These are phyloP conservation scores for Globisporangium cederbergense DNA, from an alignment of 352 stramenopile species.

Conservation along the genomic window DNA sequence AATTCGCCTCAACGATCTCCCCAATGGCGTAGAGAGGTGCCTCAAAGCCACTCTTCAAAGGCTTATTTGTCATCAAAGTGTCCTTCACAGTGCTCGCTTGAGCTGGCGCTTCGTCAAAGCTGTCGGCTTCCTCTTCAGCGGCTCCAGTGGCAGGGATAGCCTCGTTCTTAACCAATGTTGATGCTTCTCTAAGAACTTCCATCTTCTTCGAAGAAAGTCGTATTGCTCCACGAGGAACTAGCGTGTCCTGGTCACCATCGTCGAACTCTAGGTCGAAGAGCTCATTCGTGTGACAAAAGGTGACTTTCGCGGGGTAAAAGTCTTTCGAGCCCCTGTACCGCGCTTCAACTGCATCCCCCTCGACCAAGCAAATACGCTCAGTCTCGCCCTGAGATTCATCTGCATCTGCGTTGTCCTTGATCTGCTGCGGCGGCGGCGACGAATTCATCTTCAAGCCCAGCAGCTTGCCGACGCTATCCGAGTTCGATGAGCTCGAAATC, in stretches of 20 bases:
- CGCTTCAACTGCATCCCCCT: constrained; percentile 2
- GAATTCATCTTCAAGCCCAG: background rate
- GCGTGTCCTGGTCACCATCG: constrained; percentile 9
- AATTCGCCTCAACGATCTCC: constrained; percentile 18
- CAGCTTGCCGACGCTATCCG: background rate
- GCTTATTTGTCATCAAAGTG: background rate
- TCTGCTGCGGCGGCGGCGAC: background rate
- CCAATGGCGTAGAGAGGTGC: background rate
- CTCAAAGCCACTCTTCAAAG: background rate
- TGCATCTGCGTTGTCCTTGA: background rate
- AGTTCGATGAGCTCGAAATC: background rate
- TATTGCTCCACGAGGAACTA: constrained; percentile 1
- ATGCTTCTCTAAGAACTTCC: background rate
- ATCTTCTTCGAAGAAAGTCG: background rate
- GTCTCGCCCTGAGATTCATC: background rate
- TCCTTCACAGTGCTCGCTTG: background rate
- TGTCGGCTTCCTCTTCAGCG: background rate
- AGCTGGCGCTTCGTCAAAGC: background rate
- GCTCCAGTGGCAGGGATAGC: background rate
- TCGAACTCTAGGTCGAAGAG: constrained; percentile 6
- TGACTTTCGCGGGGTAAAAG: constrained; percentile 4
- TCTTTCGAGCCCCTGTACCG: background rate
- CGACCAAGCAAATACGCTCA: background rate
- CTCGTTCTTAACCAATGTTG: background rate
- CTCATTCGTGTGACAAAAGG: constrained; percentile 3